These are phyloP conservation scores for Eutrema yunnanense DNA, from an alignment of 345 rosid genomes.

Conservation along the genomic window DNA sequence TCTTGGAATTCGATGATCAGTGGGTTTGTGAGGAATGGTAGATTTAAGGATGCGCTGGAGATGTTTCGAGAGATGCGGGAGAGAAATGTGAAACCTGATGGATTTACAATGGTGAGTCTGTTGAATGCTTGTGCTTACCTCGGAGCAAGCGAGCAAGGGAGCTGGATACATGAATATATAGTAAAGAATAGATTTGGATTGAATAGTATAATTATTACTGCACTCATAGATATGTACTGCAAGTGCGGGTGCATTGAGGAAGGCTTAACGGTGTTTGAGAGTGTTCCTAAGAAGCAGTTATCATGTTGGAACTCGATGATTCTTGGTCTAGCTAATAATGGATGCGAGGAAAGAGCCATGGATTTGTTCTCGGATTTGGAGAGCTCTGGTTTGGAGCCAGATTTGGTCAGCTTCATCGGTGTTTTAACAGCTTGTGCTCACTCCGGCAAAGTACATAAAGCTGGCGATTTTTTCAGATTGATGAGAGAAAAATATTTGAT, in stretches of 20 bases:
- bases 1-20: slow-evolving; percentile 79
- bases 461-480: slow-evolving; percentile 39
- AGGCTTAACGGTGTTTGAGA: slow-evolving; percentile 44
- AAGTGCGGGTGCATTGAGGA: slow-evolving; percentile 53
- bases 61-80: slow-evolving; percentile 54
- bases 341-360: slow-evolving; percentile 47
- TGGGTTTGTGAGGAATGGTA: slow-evolving; percentile 61
- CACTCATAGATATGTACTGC: slow-evolving; percentile 75
- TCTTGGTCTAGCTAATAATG: slow-evolving; percentile 66
- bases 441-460: slow-evolving; percentile 47
- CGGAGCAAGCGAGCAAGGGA: slow-evolving; percentile 68
- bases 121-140: slow-evolving; percentile 58
- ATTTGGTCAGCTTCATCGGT: slow-evolving; percentile 51
- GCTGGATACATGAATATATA: slow-evolving; percentile 63
- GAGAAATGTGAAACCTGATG: slow-evolving; percentile 39
- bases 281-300: slow-evolving; percentile 32
- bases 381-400: slow-evolving; percentile 46
- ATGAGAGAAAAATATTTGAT: slow-evolving; percentile 53
- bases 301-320: slow-evolving; percentile 88
- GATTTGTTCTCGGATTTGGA: slow-evolving; percentile 47
- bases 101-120: slow-evolving; percentile 69
- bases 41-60: slow-evolving; percentile 46
- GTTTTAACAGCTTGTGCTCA: slow-evolving; percentile 77
- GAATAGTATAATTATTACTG: slow-evolving; percentile 53
- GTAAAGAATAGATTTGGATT: slow-evolving; percentile 35